Evolutionary conservation across 1,139 yeast species (phyloP).

Genomic region (Blastobotrys persicus): DNA sequence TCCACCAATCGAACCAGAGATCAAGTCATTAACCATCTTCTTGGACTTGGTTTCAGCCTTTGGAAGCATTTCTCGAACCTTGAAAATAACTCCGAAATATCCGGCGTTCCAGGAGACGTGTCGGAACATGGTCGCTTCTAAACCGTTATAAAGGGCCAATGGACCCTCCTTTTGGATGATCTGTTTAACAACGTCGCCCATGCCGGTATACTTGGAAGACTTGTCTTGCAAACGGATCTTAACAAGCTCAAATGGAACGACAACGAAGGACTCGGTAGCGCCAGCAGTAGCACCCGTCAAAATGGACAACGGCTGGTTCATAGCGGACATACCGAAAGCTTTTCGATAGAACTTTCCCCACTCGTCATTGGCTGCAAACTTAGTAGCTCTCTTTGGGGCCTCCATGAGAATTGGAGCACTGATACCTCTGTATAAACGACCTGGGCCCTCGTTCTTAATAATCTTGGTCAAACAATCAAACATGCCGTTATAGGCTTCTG

Average conservation of each 20-base stretch:
- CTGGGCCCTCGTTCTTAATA: slow-evolving; percentile 73
- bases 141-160: slow-evolving; percentile 85
- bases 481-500: slow-evolving; percentile 74
- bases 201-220: slow-evolving; percentile 77
- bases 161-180: slow-evolving; percentile 74
- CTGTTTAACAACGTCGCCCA: slow-evolving; percentile 74
- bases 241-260: slow-evolving; percentile 90
- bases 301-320: slow-evolving; percentile 81
- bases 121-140: slow-evolving; percentile 97
- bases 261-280: slow-evolving; percentile 93
- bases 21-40: slow-evolving; percentile 79
- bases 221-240: slow-evolving; percentile 88
- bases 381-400: slow-evolving; percentile 96
- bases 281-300: slow-evolving; percentile 98
- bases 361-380: slow-evolving; percentile 96
- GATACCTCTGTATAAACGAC: slow-evolving; percentile 87
- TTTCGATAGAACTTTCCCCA: slow-evolving; percentile 85
- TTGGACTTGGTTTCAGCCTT: slow-evolving; percentile 65
- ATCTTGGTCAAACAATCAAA: slow-evolving; percentile 80
- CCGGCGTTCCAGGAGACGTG: slow-evolving; percentile 98
- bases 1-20: slow-evolving; percentile 96
- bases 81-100: slow-evolving; percentile 92
- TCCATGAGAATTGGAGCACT: slow-evolving; percentile 97
- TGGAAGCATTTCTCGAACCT: slow-evolving; percentile 77
- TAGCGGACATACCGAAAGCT: slow-evolving; percentile 62